A percentile compares a stretch with the other conserved stretches of the same genome.
These are phyloP conservation scores for Marasmius tenuissimus DNA, from an alignment of 1,284 basidiomycete species.

Conservation along the genomic window DNA sequence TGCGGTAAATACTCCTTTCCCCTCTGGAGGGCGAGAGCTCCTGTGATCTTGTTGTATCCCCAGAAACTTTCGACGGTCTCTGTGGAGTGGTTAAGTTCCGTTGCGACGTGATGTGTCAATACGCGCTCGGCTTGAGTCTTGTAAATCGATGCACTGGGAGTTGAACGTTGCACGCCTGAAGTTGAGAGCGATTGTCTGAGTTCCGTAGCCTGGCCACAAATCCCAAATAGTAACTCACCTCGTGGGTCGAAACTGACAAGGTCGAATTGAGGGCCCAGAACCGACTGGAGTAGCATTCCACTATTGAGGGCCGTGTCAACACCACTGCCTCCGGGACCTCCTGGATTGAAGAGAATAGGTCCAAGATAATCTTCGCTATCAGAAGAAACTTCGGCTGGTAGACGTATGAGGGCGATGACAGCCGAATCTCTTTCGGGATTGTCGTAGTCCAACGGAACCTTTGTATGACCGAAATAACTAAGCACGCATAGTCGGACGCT, in stretches of 20 bases:
- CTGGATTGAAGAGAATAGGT: slow-evolving; percentile 51
- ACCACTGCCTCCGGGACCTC: slow-evolving; percentile 51
- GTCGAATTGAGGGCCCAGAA: slow-evolving; percentile 48
- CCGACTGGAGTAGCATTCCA: slow-evolving; percentile 29
- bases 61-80: slow-evolving; percentile 22
- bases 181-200: too few relatives aligned
- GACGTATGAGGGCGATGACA: slow-evolving; percentile 37
- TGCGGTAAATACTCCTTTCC: slow-evolving; percentile 32
- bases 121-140: slow-evolving; percentile 9
- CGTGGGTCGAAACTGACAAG: slow-evolving; percentile 51
- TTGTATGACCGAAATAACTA: too few relatives aligned
- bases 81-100: slow-evolving; percentile 19
- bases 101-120: neutral
- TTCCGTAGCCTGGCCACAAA: too few relatives aligned
- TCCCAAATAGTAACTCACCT: slow-evolving; percentile 15
- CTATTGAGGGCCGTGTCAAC: slow-evolving; percentile 28
- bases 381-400: slow-evolving; percentile 22
- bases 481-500: too few relatives aligned
- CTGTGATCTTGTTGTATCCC: slow-evolving; percentile 28
- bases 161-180: slow-evolving; percentile 32
- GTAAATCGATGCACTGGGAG: slow-evolving; percentile 33
- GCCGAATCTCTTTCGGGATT: slow-evolving; percentile 26
- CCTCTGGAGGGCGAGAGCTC: slow-evolving; percentile 29
- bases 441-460: slow-evolving; percentile 42
- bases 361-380: slow-evolving; percentile 36